Percentiles rank a stretch among this genome's conserved stretches.
phyloP scores from a whole-genome alignment of 768 basidiomycete genomes.

The Neoboletus brunneissimus region DNA sequence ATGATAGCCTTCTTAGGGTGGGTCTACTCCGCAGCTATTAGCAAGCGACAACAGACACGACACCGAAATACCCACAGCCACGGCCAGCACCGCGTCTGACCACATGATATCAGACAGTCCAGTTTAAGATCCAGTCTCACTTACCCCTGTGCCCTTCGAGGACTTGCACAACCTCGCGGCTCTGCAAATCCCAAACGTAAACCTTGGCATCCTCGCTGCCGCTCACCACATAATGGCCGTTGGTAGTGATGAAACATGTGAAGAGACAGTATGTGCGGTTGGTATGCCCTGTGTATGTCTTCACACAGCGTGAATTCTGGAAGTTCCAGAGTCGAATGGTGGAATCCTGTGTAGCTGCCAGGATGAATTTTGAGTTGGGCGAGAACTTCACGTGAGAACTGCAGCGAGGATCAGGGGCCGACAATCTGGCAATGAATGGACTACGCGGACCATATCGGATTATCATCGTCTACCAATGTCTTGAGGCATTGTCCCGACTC shows the following conservation, averaged over 20 bases:
- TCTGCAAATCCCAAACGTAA: slow-evolving; percentile 89
- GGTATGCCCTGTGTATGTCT: slow-evolving; percentile 85
- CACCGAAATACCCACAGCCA: slow-evolving; percentile 54
- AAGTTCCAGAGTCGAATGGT: slow-evolving; percentile 95
- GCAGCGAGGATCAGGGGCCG: slow-evolving; percentile 6
- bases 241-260: slow-evolving; percentile 57
- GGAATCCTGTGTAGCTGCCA: slow-evolving; percentile 92
- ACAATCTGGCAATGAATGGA: not conserved
- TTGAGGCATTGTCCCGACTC: slow-evolving; percentile 97
- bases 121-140: slow-evolving; percentile 4
- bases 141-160: slow-evolving; percentile 80
- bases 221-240: slow-evolving; percentile 71
- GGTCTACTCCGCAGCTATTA: slow-evolving; percentile 45
- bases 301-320: slow-evolving; percentile 85
- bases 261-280: slow-evolving; percentile 84
- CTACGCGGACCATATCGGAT: slow-evolving; percentile 74
- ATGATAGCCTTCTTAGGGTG: slow-evolving; percentile 75
- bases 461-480: slow-evolving; percentile 94
- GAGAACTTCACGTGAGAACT: slow-evolving; percentile 91
- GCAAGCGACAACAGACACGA: not conserved
- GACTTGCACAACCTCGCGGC: slow-evolving; percentile 68
- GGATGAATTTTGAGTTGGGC: slow-evolving; percentile 85
- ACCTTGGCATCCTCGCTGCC: slow-evolving; percentile 91
- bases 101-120: not conserved
- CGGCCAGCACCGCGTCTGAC: slow-evolving; percentile 65